Evolutionary conservation across 192 early-diverging fungal species (phyloP), one percentile per base, ranked within the genome.

Genomic region (Coemansia sp.): DNA sequence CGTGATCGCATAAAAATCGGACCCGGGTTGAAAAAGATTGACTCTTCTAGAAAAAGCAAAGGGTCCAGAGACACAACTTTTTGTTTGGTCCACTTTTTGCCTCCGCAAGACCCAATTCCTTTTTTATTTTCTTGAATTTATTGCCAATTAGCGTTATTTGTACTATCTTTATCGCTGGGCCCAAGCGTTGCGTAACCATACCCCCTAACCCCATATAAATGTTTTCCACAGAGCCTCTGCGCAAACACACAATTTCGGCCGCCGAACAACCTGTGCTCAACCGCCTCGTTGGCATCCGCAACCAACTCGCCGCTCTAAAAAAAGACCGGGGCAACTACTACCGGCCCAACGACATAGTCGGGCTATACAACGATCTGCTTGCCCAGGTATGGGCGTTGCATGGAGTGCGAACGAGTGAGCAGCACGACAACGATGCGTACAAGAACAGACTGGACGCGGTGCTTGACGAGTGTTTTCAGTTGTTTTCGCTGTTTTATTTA

Each of bases 401-500:
- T 50, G 70, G 66, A 15, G 69, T 85, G 54, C 69, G 86, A 12
- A 68, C 68, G 2, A 56, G 51, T 38, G 75, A 87, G 72, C 71
- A 83, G 38, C 72, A 72, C 69, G 84, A 66, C 58, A 71, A 81
- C 54, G 75, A 73, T 68, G 78, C 67, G 53, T 88, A 34, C 69
- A 85, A 71, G 58, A 81, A 87, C 70, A 69, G 86, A 47, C 75
- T 89, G 20, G 88, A 91, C 63, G 85, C 83, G 46, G 85, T 90
- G 26, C 73, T 91, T 12, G 90, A 91, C 52, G 90, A 91, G 44
- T 85, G 88, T 54, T 88, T 88, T 82, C 85, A 88, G 28, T 77
- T 91, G 36, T 84, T 91, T 28, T 91, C 90, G 23, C 68, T 91
- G 51, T 91, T 89, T 64, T 91, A 88, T 65, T 82, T 91, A 80